Evolutionary conservation across 1,139 yeast species (phyloP), one percentile per base, ranked within the genome.

Genomic region (Eremothecium coryli): DNA sequence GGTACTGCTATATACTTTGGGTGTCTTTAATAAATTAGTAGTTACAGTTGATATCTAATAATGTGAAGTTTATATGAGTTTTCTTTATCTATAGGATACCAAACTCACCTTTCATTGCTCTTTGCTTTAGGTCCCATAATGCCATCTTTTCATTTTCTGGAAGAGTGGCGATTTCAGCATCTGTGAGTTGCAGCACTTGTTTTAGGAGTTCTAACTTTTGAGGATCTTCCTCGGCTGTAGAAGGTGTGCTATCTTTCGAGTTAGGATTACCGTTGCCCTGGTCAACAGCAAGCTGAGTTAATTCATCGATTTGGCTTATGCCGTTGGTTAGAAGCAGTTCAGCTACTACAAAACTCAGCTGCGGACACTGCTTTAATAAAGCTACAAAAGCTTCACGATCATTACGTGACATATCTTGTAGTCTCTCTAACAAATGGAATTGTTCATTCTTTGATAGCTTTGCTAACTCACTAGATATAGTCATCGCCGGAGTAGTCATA

Each of bases 311-410:
- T 23, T 51, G 46, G 6, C 55, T 49, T 22, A 54, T 50, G 3
- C 60, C 52, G 31, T 60, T 55, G n/a, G 80, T 61, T 39, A 86
- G 60, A 37, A 84, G 61, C 1, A 81, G 68, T 51, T 88, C 96
- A 4, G 88, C 84, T 23, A 86, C 63, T 0, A 95, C 93, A 52
- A 80, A 85, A 1, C 84, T 65, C 35, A 88, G 62, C 48, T 84
- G 95, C 0, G 94, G 93, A 43, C 80, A 78, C 41, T 76, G 73
- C 26, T 70, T 71, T 20, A 88, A 64, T 29, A 86, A 61, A 18
- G 70, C 70, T 35, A 70, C 71, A 59, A 82, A 81, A 41, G 80
- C 66, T 9, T 67, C 66, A 0, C 86, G 82, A 43, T 80, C 70
- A 27, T 70, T 70, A 6, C 64, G 60, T 12, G 82, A 65, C 73